Conservation (phyloP, 1,139 yeast genomes). For the Protomyces macrosporus region DNA sequence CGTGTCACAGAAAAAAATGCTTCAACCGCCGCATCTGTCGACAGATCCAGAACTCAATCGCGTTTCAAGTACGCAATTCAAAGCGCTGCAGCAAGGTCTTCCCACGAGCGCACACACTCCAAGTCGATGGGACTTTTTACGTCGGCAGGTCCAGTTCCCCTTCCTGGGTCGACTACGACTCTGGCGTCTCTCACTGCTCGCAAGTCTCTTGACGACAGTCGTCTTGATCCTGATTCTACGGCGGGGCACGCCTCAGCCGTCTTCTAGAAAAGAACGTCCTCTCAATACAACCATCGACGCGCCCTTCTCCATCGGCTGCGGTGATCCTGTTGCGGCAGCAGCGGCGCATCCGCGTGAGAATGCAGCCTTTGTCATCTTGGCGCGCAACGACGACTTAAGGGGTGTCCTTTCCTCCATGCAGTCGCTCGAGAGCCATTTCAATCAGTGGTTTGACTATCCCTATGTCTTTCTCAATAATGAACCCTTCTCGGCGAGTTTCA, state of each 20-base stretch:
- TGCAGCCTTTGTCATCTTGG: conserved; percentile 78
- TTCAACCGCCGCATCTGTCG: conserved; percentile 3
- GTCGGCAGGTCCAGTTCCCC: conserved; percentile 4
- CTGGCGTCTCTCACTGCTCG: conserved; percentile 9
- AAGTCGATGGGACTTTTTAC: conserved; percentile 1
- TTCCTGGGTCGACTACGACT: conserved; percentile 13
- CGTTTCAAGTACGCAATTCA: conserved; percentile 21
- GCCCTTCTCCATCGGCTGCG: conserved; percentile 25
- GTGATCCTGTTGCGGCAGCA: conserved; percentile 23
- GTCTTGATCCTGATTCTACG: background rate
- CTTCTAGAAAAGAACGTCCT: conserved; percentile 4
- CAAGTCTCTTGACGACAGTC: background rate
- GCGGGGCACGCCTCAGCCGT: background rate
- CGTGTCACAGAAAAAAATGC: background rate
- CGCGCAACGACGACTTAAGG: conserved; percentile 66
- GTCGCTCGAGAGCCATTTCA: conserved; percentile 76
- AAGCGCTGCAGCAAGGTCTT: conserved; percentile 18
- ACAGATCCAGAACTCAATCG: conserved; percentile 19
- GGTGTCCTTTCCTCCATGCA: conserved; percentile 65
- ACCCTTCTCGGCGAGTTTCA: conserved; percentile 62
- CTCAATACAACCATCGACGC: conserved; percentile 10
- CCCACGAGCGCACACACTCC: conserved; percentile 8
- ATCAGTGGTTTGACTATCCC: conserved; percentile 85
- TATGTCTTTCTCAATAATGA: conserved; percentile 82
- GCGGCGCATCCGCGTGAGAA: conserved; percentile 47